Base-by-base conservation (phyloP, 2,329 filamentous ascomycete species). In the Neocucurbitaria cava region DNA sequence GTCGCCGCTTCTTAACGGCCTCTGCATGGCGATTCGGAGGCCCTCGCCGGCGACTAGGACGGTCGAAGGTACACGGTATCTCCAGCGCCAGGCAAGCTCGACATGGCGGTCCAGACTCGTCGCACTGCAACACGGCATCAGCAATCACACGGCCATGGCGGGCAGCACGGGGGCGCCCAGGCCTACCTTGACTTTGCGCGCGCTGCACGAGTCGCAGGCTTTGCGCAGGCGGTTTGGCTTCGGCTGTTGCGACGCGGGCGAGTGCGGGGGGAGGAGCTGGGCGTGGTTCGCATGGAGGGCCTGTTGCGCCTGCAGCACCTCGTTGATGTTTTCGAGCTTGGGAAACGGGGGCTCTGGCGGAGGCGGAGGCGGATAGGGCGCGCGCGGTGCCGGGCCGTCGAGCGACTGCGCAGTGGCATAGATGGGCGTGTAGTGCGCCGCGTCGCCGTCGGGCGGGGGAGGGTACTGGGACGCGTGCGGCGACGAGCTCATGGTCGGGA, bases 11-110 rank as follows among this genome's bases (percentile, higher is more conserved):
- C 77, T 89, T 89, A 65, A 89, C 83, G 18, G 84, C 85, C 76
- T 89, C 87, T 17, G 86, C 86, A 76, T 88, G 86, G 59, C 83
- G 78, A 65, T 89, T 89, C 28, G 87, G 86, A 31, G 87, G 87
- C 5, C 87, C 87, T 66, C 87, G 80, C 54, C 87, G 81, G 52
- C 85, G 80, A 68, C 83, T 87, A 23, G 86, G 86, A 58, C 87
- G 79, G 43, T 87, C 81, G 69, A 87, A 89, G 52, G 87, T 89
- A 70, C 87, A 89, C 23, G 85, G 85, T 44, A 89, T 88, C 58
- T 88, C 85, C 59, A 89, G 78, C 47, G 83, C 82, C 38, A 84
- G 80, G 73, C 87, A 89, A 42, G 86, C 86, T 68, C 83, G 79
- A 76, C 87, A 89, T 42, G 87, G 87, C 24, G 85, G 85, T n/a